Evolutionary conservation across 2,329 filamentous ascomycete species (phyloP).

Genomic region (Paracorniculantispora psalliotae): DNA sequence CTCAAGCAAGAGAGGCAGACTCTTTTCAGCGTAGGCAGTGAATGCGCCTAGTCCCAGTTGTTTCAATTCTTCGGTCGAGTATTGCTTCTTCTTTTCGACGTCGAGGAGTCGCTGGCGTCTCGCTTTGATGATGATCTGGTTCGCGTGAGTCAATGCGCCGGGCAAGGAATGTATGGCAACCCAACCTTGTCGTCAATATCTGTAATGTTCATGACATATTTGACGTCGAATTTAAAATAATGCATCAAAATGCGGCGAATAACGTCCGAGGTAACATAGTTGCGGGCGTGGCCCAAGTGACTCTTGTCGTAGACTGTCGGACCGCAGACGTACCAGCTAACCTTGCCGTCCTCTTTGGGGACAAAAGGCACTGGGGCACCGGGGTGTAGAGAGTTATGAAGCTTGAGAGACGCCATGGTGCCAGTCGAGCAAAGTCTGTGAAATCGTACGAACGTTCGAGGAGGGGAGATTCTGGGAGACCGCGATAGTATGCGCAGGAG

Average conservation of each 20-base stretch:
- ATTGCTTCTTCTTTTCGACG: constrained; percentile 66
- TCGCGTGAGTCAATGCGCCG: neutral
- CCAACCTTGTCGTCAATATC: constrained; percentile 71
- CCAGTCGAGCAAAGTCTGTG: constrained; percentile 31
- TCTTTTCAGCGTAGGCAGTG: constrained; percentile 49
- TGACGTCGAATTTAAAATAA: constrained; percentile 77
- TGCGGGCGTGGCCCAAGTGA: constrained; percentile 78
- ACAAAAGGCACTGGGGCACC: constrained; percentile 69
- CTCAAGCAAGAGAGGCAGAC: constrained; percentile 46
- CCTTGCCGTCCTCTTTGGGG: constrained; percentile 64
- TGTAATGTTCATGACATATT: constrained; percentile 91
- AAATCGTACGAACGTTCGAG: constrained; percentile 23
- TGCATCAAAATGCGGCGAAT: constrained; percentile 75
- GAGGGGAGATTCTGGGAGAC: constrained; percentile 25
- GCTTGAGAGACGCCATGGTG: constrained; percentile 56
- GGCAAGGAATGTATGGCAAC: neutral
- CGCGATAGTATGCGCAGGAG: constrained; percentile 26
- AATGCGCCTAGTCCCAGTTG: constrained; percentile 50
- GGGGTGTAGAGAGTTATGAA: constrained; percentile 75
- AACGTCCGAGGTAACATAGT: constrained; percentile 89
- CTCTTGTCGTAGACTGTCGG: constrained; percentile 81
- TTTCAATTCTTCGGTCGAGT: constrained; percentile 41
- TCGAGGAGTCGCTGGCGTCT: constrained; percentile 78
- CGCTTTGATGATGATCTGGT: constrained; percentile 55
- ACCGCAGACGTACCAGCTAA: constrained; percentile 86